Base-by-base conservation (phyloP, 768 basidiomycete genomes). In the Panellus pusillus region DNA sequence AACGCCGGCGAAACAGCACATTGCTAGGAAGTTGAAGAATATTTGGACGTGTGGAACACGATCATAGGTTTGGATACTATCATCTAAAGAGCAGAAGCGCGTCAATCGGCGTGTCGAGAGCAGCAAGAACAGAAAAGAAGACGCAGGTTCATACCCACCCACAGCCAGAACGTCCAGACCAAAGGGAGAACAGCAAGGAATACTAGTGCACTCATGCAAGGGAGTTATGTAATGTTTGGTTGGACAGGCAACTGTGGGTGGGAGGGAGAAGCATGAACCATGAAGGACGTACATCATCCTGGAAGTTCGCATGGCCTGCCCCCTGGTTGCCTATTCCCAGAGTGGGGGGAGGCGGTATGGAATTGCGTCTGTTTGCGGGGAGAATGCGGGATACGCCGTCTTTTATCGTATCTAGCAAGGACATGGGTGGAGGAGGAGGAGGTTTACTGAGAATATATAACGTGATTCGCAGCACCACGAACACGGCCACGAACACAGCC, bases 21-120 rank as follows among this genome's bases (percentile, higher is more conserved):
- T 88, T 12, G 91, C 83, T 42, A 98, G 79, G 66, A 98, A 97
- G 68, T 89, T 87, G 83, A 96, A 93, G 78, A 98, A 94, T 49
- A 84, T 79, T 74, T 96, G 89, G 81, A 84, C 28, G 81, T 68
- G 67, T 89, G 84, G 66, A 86, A 84, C 50, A 91, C 77, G 65
- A 93, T 89, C 56, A 84, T 77, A 7, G 89, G 86, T 74, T 91
- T 92, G 19, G 89, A 86, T 42, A 93, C 83, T 62, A 93, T 92
- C 89, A 92, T 90, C 91, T 93, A 61, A 17, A 61, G 29, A 15
- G 60, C 36, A 44, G 54, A 53, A 55, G 58, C 50, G 20, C 50
- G 56, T 58, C 29, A 62, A 50, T 44, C 44, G 38, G 43, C 55
- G 49, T 44, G 44, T 28, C 49, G 24, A 14, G 9, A 54, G 54